These are phyloP conservation scores for Xerocomus brunneocitrinus DNA, from an alignment of 768 basidiomycete species.

Conservation along the genomic window DNA sequence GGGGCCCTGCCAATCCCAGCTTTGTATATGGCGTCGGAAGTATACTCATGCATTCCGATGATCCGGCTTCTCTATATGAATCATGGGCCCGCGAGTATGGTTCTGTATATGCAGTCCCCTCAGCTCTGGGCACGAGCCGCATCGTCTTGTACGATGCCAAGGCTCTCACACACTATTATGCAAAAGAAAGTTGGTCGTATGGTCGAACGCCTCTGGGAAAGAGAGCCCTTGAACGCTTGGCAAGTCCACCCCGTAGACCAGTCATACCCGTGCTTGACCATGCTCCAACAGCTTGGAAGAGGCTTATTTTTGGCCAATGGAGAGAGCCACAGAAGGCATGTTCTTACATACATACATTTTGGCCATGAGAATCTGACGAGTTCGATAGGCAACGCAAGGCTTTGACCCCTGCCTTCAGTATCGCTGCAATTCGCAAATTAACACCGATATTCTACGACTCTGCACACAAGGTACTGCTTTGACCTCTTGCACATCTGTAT, in stretches of 20 bases:
- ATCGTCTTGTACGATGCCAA: conserved; percentile 40
- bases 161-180: conserved; percentile 11
- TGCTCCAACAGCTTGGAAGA: conserved; percentile 18
- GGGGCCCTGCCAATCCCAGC: conserved; percentile 15
- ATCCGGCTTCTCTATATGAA: conserved; percentile 14
- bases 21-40: conserved; percentile 15
- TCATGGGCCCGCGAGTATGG: conserved; percentile 20
- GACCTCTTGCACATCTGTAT: neutral
- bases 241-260: neutral
- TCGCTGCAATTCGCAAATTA: conserved; percentile 21
- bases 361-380: neutral
- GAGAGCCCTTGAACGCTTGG: conserved; percentile 29
- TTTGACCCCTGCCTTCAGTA: conserved; percentile 24
- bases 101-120: conserved; percentile 6
- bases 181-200: conserved; percentile 31
- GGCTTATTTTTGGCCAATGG: conserved; percentile 32
- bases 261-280: neutral
- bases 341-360: neutral
- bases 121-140: conserved; percentile 7
- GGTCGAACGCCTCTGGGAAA: conserved; percentile 34
- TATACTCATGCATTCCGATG: neutral
- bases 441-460: conserved; percentile 26
- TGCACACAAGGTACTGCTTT: conserved; percentile 20
- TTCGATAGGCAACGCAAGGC: conserved; percentile 23
- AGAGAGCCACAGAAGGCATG: conserved; percentile 42